Base-by-base conservation (phyloP, 768 basidiomycete species). In the Leucogyrophana mollusca region DNA sequence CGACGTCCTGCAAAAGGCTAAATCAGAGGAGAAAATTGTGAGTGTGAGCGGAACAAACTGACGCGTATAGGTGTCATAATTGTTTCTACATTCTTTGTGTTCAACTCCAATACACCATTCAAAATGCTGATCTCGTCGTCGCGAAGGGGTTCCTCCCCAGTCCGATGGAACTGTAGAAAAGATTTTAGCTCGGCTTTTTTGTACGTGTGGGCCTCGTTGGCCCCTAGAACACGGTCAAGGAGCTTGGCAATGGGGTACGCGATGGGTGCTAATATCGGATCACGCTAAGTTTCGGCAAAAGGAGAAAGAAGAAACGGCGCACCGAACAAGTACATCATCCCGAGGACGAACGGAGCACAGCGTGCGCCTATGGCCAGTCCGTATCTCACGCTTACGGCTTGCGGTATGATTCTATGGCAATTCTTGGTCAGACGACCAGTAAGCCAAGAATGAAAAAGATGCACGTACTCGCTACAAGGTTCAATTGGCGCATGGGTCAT, bases 41-140 rank as follows among this genome's bases (percentile, higher is more conserved):
- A 0, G 0, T 1, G 44, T 34, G 17, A 41, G 13, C 27, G 13
- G 35, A 16, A 30, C 9, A 11, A 17, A 46, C 54, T 22, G 24
- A 86, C 87, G 59, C 76, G 74, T 62, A 92, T 80, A 2, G 84
- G 83, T 0, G 90, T 91, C 90, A 93, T 91, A 49, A 93, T 90
- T 17, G 76, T 70, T 53, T 84, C 78, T 0, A 86, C 90, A 20
- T 76, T 79, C 60, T 90, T 91, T 14, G 76, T 79, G 56, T 85
- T 88, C 40, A 91, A 73, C 56, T 90, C 88, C 45, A 89, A 62
- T 1, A 90, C 87, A 2, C 87, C 87, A 56, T 88, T 90, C 38
- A 91, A 67, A 37, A 91, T 91, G 47, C 78, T 75, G 30, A 91
- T 87, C 57, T 91, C 89, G 43, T 90, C 89, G 57, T 90, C 89